phyloP scores from a whole-genome alignment of 1,284 basidiomycete genomes.

The Amylostereum chailletii region DNA sequence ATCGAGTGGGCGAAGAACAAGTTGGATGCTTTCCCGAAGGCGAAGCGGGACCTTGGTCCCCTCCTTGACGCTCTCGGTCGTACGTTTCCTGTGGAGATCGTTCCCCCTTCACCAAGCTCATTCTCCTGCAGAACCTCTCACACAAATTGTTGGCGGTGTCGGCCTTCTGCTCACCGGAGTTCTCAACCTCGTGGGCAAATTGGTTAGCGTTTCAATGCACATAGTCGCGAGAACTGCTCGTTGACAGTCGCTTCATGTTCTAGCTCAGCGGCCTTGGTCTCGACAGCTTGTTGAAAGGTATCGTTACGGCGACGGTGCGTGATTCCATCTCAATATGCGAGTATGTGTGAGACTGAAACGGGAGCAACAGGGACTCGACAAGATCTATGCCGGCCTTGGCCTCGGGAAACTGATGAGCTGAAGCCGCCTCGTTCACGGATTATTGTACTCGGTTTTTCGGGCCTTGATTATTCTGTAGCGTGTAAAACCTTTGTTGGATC shows the following conservation, averaged over 20 bases:
- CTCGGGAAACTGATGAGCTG: constrained; percentile 18
- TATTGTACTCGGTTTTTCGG: too few relatives aligned
- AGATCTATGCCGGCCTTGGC: constrained; percentile 22
- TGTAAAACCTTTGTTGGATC: too few relatives aligned
- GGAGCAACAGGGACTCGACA: constrained; percentile 16
- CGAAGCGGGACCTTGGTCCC: neutral
- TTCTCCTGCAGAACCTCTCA: neutral
- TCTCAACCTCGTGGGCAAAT: neutral
- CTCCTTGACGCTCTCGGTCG: neutral
- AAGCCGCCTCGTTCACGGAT: too few relatives aligned
- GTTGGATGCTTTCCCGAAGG: neutral
- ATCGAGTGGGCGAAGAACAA: constrained; percentile 2
- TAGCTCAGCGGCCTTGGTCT: neutral
- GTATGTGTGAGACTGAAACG: too few relatives aligned
- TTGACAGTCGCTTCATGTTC: too few relatives aligned
- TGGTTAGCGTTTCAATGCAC: neutral
- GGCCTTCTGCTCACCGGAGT: neutral
- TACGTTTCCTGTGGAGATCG: neutral
- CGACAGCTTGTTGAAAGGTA: neutral
- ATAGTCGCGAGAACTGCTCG: too few relatives aligned
- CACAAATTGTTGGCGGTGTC: constrained; percentile 1
- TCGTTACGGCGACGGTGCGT: neutral
- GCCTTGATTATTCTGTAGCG: too few relatives aligned
- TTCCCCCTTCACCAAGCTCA: too few relatives aligned
- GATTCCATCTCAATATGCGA: neutral